Evolutionary conservation across 768 basidiomycete species (phyloP).

Genomic region (Lentinula boryana): DNA sequence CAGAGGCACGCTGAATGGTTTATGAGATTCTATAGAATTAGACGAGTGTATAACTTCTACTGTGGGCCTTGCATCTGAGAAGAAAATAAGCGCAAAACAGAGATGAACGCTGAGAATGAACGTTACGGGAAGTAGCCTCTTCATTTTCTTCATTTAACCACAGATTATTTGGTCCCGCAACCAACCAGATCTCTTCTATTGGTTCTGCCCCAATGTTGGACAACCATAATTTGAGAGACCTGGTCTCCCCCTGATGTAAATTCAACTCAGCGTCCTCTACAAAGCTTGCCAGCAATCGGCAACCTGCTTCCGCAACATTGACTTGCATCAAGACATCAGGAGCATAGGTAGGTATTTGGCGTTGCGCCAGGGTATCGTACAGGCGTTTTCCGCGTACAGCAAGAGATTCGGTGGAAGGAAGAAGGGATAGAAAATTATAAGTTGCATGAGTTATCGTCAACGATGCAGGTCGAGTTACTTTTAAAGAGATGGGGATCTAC

Average conservation of each 20-base stretch:
- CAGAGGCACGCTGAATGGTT: slow-evolving; percentile 43
- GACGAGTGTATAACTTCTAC: slow-evolving; percentile 36
- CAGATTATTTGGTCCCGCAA: slow-evolving; percentile 53
- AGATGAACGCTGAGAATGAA: neutral
- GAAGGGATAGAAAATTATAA: slow-evolving; percentile 69
- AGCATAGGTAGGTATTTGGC: slow-evolving; percentile 65
- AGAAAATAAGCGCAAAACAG: neutral
- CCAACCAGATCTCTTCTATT: slow-evolving; percentile 68
- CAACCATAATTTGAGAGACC: slow-evolving; percentile 47
- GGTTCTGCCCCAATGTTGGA: slow-evolving; percentile 58
- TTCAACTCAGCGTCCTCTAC: slow-evolving; percentile 45
- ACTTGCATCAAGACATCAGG: slow-evolving; percentile 57
- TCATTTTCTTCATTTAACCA: slow-evolving; percentile 36
- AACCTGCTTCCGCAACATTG: slow-evolving; percentile 57
- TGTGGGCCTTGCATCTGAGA: slow-evolving; percentile 10
- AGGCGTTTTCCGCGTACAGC: slow-evolving; percentile 69
- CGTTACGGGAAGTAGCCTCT: slow-evolving; percentile 10
- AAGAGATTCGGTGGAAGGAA: slow-evolving; percentile 63
- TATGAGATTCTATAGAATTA: slow-evolving; percentile 46
- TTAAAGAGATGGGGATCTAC: slow-evolving; percentile 62
- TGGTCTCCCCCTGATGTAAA: slow-evolving; percentile 67
- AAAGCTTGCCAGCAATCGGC: slow-evolving; percentile 56
- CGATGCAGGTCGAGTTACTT: slow-evolving; percentile 41
- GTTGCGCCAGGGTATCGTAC: slow-evolving; percentile 67
- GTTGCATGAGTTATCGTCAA: slow-evolving; percentile 51